Base-by-base conservation (phyloP, 495 filamentous ascomycete species). In the Penicillium verhagenii region DNA sequence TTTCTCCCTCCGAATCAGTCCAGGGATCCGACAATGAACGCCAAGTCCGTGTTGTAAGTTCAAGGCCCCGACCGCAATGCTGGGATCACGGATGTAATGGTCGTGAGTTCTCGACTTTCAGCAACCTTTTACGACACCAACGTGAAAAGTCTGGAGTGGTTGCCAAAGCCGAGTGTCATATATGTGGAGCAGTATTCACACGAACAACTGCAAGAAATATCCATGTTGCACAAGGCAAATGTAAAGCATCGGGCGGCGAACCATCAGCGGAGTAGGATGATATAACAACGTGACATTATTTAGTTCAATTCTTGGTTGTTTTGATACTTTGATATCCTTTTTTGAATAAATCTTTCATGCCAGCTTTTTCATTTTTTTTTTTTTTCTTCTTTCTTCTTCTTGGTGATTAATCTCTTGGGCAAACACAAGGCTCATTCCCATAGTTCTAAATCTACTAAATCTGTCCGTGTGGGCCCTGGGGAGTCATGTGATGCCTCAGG, bases 31-130 rank as follows among this genome's bases (percentile, higher is more conserved):
- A 73, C 14, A 54, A 62, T 56, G 60, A 79, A 66, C 80, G 80
- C 16, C 79, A 83, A 47, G 83, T 89, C 4, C 80, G 89, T 47
- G 82, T 92, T 33, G 79, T 92, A 11, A 86, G 86, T 60, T 84
- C 83, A 46, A 82, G 89, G 52, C 90, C 89, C 7, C 92, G 92
- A 70, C 91, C 92, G 4, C 92, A 95, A 67, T 96, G 92, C 71
- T 96, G 89, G 89, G 92, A 96, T 44, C 92, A 96, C 60, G 92
- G 91, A 8, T 96, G 92, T 79, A 95, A 96, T 63, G 92, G 92
- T 24, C 86, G 92, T 14, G 88, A 94, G 61, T 96, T 96, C 67
- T 95, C 90, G 2, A 96, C 92, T 11, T 96, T 96, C 66, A 95
- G 91, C 83, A 96, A 96, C 67, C 81, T 96, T 0, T 78, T 96